These are phyloP conservation scores for Fusarium sp. DNA, from an alignment of 2,329 filamentous ascomycete genomes.

Conservation along the genomic window DNA sequence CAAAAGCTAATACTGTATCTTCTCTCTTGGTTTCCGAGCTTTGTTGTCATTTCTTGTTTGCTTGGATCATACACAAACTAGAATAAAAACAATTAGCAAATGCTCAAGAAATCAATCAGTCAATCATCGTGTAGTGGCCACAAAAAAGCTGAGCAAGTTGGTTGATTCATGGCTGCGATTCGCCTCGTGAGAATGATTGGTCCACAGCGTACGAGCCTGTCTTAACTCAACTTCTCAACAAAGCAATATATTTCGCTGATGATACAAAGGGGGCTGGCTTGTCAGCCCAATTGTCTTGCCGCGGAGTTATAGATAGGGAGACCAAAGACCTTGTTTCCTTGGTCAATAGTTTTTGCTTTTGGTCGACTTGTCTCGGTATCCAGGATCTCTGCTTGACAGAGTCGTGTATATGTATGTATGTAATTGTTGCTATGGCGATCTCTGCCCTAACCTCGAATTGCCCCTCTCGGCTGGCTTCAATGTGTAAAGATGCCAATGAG, in stretches of 20 bases:
- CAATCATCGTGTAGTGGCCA: not conserved
- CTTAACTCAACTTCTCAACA: conserved; percentile 5
- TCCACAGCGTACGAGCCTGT: not conserved
- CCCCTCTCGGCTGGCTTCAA: not conserved
- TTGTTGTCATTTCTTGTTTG: not conserved
- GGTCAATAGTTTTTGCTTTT: not conserved
- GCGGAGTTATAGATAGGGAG: not conserved
- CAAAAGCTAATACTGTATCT: not conserved
- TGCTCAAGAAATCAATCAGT: not conserved
- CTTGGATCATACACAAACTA: not conserved
- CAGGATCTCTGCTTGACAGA: not conserved
- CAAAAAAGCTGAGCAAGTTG: not conserved
- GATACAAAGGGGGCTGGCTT: not conserved
- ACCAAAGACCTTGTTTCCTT: not conserved
- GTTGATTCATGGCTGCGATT: not conserved
- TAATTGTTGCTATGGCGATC: conserved; percentile 12
- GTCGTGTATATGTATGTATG: not conserved
- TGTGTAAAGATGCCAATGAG: not conserved
- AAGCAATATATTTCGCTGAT: conserved; percentile 14
- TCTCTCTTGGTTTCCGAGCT: not conserved
- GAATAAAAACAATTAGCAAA: not conserved
- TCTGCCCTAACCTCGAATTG: not conserved
- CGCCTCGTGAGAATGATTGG: conserved; percentile 27
- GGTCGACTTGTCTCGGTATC: not conserved
- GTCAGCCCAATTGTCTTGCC: not conserved